A percentile compares a stretch with the other conserved stretches of the same genome.
phyloP scores from a whole-genome alignment of 495 filamentous ascomycete genomes.

The Friedmanniomyces simplex region DNA sequence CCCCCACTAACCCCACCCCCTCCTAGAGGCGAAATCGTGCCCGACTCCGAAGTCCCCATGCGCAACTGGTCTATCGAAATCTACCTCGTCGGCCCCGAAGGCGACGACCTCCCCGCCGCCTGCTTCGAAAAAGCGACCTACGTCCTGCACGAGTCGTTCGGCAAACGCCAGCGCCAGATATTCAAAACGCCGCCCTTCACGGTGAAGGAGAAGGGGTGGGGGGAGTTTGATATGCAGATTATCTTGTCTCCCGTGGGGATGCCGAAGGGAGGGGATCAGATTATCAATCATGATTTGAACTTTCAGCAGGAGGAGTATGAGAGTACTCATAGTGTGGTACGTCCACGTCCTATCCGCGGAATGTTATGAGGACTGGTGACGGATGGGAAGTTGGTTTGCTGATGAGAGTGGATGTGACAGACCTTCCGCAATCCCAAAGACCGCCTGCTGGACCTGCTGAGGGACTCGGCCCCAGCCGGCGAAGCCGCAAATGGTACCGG shows the following conservation, averaged over 20 bases:
- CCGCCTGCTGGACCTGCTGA: constrained; percentile 59
- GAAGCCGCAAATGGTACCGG: constrained; percentile 47
- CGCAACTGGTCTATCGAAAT: constrained; percentile 59
- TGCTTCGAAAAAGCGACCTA: constrained; percentile 88
- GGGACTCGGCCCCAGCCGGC: constrained; percentile 64
- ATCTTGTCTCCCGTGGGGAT: constrained; percentile 61
- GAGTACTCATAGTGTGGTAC: constrained; percentile 63
- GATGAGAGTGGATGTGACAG: constrained; percentile 27
- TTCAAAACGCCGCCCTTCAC: constrained; percentile 73
- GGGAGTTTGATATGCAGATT: constrained; percentile 95
- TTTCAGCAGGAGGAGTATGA: constrained; percentile 76
- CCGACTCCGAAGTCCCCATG: constrained; percentile 77
- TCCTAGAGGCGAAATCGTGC: constrained; percentile 50
- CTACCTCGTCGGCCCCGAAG: constrained; percentile 48
- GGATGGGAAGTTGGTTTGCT: neutral
- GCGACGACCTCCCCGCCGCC: constrained; percentile 57
- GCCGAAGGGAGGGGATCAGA: constrained; percentile 64
- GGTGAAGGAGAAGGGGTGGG: constrained; percentile 92
- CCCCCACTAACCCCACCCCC: constrained; percentile 5
- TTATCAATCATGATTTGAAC: constrained; percentile 81
- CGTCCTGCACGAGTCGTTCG: constrained; percentile 88
- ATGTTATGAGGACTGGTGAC: neutral
- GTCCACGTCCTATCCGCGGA: constrained; percentile 25
- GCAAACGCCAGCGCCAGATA: constrained; percentile 68
- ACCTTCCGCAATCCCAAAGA: constrained; percentile 88